phyloP scores from a whole-genome alignment of 495 filamentous ascomycete genomes.

The Xylaria cubensis region DNA sequence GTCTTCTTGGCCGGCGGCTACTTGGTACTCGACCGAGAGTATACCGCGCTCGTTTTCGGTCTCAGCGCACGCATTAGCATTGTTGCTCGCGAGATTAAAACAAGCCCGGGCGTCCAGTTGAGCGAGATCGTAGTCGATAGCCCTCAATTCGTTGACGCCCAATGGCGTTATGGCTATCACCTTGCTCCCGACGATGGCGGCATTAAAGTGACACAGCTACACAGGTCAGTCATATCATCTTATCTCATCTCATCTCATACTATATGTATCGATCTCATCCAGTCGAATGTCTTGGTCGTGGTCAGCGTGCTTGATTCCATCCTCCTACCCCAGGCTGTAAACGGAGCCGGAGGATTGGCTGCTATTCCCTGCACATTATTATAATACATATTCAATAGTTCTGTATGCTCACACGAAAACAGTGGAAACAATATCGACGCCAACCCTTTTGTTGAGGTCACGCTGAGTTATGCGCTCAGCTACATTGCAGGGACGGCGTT shows the following conservation, averaged over 20 bases:
- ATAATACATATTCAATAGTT: background rate
- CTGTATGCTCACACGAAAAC: conserved; percentile 22
- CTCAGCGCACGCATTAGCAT: conserved; percentile 93
- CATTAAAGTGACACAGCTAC: conserved; percentile 75
- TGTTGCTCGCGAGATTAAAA: conserved; percentile 69
- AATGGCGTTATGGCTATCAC: conserved; percentile 84
- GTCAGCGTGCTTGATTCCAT: background rate
- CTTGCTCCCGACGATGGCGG: conserved; percentile 73
- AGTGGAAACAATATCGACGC: conserved; percentile 44
- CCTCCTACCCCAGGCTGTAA: background rate
- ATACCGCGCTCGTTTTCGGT: conserved; percentile 91
- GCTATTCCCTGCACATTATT: background rate
- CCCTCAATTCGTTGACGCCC: conserved; percentile 85
- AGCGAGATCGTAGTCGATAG: conserved; percentile 82
- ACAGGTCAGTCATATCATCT: conserved; percentile 62
- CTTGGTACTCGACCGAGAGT: conserved; percentile 86
- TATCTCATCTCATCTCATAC: conserved; percentile 13
- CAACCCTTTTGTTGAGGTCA: conserved; percentile 91
- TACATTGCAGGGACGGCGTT: conserved; percentile 70
- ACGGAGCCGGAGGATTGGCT: background rate
- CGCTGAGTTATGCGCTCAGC: conserved; percentile 84
- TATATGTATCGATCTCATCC: background rate
- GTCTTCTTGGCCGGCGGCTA: conserved; percentile 95
- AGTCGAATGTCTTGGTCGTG: background rate
- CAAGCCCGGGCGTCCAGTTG: conserved; percentile 62